Conservation (phyloP, 2,329 filamentous ascomycete genomes). For the Colletotrichum siamense region DNA sequence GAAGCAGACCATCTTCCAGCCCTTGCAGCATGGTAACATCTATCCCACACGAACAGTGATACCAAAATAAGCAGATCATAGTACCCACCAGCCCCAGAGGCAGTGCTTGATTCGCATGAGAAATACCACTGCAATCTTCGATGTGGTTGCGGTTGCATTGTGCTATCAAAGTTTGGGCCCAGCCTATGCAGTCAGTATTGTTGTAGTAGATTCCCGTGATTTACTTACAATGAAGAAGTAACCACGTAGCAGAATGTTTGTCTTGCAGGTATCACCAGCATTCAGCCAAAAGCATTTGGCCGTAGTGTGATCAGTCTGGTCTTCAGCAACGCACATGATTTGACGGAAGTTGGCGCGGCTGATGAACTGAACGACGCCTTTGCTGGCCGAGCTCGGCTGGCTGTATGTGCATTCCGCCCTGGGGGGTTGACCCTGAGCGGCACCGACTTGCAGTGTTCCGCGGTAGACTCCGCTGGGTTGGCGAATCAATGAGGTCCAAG, state of each 20-base stretch:
- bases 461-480: background rate
- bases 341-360: background rate
- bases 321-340: background rate
- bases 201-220: accelerated
- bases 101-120: background rate
- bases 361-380: background rate
- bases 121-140: background rate
- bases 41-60: background rate
- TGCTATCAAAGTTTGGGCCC: background rate
- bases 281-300: background rate
- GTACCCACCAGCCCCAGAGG: background rate
- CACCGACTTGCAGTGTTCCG: background rate
- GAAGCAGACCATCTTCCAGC: background rate
- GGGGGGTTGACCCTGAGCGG: background rate
- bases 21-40: background rate
- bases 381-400: background rate
- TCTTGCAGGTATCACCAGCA: background rate
- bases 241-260: background rate
- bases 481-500: background rate
- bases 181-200: background rate
- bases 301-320: background rate
- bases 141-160: background rate
- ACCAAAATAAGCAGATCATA: background rate
- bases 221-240: background rate
- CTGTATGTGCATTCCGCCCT: background rate